These are phyloP conservation scores for Colletotrichum limetticola DNA, from an alignment of 2,329 filamentous ascomycete genomes.

Conservation along the genomic window DNA sequence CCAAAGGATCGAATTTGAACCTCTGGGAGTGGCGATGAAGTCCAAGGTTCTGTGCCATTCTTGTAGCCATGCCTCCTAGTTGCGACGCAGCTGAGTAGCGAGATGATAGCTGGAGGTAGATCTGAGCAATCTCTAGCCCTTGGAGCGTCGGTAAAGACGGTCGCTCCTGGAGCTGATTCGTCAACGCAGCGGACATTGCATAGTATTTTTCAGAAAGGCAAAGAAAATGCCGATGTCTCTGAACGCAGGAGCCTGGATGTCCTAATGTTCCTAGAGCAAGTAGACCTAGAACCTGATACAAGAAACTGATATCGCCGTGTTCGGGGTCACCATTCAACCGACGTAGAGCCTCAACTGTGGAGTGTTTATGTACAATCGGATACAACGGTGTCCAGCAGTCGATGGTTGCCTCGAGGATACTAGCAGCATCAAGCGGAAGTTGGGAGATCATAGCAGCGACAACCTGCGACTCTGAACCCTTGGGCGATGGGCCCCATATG, in stretches of 20 bases:
- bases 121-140: slow-evolving; percentile 38
- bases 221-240: slow-evolving; percentile 37
- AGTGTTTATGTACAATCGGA: slow-evolving; percentile 37
- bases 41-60: slow-evolving; percentile 39
- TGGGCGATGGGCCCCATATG: slow-evolving; percentile 32
- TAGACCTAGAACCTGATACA: slow-evolving; percentile 37
- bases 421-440: slow-evolving; percentile 31
- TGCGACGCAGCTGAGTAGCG: slow-evolving; percentile 38
- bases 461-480: not conserved
- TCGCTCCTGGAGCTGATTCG: slow-evolving; percentile 33
- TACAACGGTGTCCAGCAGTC: slow-evolving; percentile 37
- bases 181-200: slow-evolving; percentile 28
- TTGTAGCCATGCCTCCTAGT: slow-evolving; percentile 38
- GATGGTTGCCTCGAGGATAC: slow-evolving; percentile 35
- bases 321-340: slow-evolving; percentile 4
- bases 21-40: slow-evolving; percentile 40
- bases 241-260: slow-evolving; percentile 17
- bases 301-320: not conserved
- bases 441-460: slow-evolving; percentile 26
- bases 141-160: slow-evolving; percentile 38
- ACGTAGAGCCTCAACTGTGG: slow-evolving; percentile 29
- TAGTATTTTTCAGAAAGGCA: slow-evolving; percentile 39
- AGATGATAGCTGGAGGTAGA: slow-evolving; percentile 39
- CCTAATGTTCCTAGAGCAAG: slow-evolving; percentile 38
- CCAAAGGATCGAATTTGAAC: slow-evolving; percentile 41